Evolutionary conservation across 2,329 filamentous ascomycete species (phyloP), one percentile per base, ranked within the genome.

Genomic region (Ophiosphaerella korrae): DNA sequence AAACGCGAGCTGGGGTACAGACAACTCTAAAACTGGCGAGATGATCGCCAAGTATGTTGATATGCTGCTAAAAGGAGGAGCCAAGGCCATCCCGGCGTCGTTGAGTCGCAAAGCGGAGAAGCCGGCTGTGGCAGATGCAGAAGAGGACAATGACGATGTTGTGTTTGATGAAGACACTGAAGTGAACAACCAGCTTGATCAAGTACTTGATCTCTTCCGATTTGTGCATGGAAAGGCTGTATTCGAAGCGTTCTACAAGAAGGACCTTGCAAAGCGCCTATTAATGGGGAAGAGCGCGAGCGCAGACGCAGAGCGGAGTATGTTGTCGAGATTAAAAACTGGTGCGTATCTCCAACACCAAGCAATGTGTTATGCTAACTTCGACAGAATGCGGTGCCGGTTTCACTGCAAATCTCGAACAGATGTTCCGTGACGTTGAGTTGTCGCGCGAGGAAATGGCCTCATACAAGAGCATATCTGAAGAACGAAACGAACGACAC

Each of bases 361-460:
- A 5, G 4, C 24, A 5, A 40, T 11, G 26, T 11, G 14, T 16
- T 54, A 39, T 55, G 41, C 62, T 68, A 16, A 65, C 26, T 9
- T 7, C 21, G 33, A 34, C 52, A 76, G 94, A 99, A 78, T 99
- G 94, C 69, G 94, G 94, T 34, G 88, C 90, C 12, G 89, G 85
- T 62, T 97, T 99, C 71, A 99, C 94, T 0, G 92, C 96, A 70
- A 99, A 99, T 66, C 81, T 99, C 0, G 95, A 99, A 75, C 90
- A 93, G 56, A 99, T 99, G 94, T 99, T 99, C 80, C 96, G 96
- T 73, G 94, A 99, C 67, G 91, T 97, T 73, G 92, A 97, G 69
- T 82, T 97, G 16, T 90, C 90, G 11, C 88, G 89, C 53, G 94
- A 97, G 64, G 93, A 97, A 70, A 96, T 97, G 88, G 77, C 82